Evolutionary conservation across 495 filamentous ascomycete genomes (phyloP), one percentile per base, ranked within the genome.

Genomic region (Penicillium angulare): DNA sequence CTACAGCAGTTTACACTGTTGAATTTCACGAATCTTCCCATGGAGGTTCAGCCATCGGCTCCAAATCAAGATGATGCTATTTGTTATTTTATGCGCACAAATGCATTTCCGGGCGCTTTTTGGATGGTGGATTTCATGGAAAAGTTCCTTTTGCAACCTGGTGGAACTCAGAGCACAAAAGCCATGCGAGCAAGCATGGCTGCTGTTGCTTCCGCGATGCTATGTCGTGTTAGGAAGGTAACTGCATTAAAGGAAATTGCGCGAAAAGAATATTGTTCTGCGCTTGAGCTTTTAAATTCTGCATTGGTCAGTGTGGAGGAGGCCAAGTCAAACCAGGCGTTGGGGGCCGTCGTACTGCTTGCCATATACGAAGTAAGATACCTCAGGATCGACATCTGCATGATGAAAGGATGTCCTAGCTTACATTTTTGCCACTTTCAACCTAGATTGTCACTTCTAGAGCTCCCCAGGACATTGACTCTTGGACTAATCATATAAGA

Each of bases 341-440:
- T 88, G 50, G 78, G 83, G 24, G 73, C 81, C 1, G 77, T 86
- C 27, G 66, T 88, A 18, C 73, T 86, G 27, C 69, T 88, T 31
- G 76, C 61, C 49, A 68, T 72, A 56, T 79, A 65, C 60, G 74
- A 73, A 68, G 73, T 76, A 62, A 56, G 72, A 32, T 22, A 20
- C 9, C 41, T 31, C 27, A 12, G 2, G 27, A 31, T 31, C 27
- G 27, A 31, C 27, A 12, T 12, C 13, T 9, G 27, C 27, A 31
- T 31, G 8, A 31, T 31, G 12, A 32, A 15, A 24, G 42, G 43
- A 55, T 38, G 24, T 27, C 48, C 27, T 29, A 17, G 35, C 49
- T 31, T 26, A 52, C 49, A 60, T 69, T 54, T 38, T 33, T 18
- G 31, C 23, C 16, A 6, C 24, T 43, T 43, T 22, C 12, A 24